A percentile compares a stretch with the other conserved stretches of the same genome.
phyloP scores from a whole-genome alignment of 208 protist species.

The Naegleria fowleri region DNA sequence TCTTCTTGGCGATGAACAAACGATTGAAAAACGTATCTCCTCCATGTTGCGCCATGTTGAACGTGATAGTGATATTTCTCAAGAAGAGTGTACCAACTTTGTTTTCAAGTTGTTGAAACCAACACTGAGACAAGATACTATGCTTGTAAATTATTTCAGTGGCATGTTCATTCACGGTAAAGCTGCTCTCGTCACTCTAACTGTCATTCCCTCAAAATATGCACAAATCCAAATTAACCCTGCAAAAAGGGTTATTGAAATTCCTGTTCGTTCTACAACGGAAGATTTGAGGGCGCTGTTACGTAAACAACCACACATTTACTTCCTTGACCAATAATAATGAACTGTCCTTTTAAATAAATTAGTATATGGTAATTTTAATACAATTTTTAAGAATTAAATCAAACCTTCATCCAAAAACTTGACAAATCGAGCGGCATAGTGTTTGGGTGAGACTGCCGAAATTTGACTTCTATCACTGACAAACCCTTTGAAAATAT shows the following conservation, averaged over 20 bases:
- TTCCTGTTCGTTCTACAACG: neutral
- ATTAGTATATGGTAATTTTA: neutral
- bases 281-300: neutral
- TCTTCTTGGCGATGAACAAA: neutral
- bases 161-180: neutral
- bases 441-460: constrained; percentile 33
- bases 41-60: neutral
- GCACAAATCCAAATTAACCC: neutral
- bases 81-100: neutral
- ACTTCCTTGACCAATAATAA: too few species aligned
- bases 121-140: neutral
- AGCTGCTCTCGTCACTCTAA: neutral
- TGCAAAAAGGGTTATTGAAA: neutral
- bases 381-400: neutral
- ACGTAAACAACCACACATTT: too few species aligned
- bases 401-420: constrained; percentile 29
- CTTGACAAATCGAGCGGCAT: constrained; percentile 37
- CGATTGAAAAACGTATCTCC: neutral
- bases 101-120: neutral
- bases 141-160: neutral
- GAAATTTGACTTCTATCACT: constrained; percentile 30
- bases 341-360: neutral
- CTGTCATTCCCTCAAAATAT: neutral
- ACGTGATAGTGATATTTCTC: neutral
- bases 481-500: constrained; percentile 33